Conservation (phyloP, 1,284 basidiomycete genomes). For the Malassezia nana region DNA sequence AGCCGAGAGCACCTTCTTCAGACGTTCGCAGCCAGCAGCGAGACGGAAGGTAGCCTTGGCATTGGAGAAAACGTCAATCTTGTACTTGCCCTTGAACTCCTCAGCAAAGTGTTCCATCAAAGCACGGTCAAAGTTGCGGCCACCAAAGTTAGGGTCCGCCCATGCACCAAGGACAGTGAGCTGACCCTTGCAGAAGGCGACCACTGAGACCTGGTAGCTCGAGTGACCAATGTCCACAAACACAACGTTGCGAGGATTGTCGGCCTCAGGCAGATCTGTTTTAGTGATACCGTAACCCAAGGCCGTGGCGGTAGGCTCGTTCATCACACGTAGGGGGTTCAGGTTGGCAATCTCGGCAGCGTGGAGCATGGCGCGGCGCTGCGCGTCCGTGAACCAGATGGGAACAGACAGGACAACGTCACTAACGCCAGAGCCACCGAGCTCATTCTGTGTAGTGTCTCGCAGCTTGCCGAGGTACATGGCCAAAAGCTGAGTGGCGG, state of each 20-base stretch:
- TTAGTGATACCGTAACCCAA: conserved; percentile 48
- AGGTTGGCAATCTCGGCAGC: conserved; percentile 46
- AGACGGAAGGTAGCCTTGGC: conserved; percentile 47
- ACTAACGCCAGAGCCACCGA: conserved; percentile 40
- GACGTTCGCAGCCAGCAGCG: conserved; percentile 43
- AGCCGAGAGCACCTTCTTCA: conserved; percentile 48
- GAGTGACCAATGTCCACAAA: conserved; percentile 48
- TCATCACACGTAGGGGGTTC: conserved; percentile 46
- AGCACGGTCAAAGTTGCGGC: conserved; percentile 46
- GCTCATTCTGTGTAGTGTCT: conserved; percentile 42
- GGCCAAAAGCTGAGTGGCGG: conserved; percentile 46
- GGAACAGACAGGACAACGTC: conserved; percentile 47
- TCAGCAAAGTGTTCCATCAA: conserved; percentile 46
- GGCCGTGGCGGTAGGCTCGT: conserved; percentile 47
- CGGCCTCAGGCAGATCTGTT: conserved; percentile 46
- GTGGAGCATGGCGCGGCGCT: conserved; percentile 44
- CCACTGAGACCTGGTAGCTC: conserved; percentile 46
- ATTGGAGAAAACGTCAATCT: conserved; percentile 46
- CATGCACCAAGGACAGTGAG: conserved; percentile 45
- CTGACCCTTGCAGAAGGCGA: conserved; percentile 47
- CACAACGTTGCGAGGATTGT: conserved; percentile 44
- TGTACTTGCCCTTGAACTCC: conserved; percentile 48
- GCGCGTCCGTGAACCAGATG: conserved; percentile 46
- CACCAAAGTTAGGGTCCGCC: conserved; percentile 46
- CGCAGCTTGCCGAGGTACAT: conserved; percentile 47